Evolutionary conservation across 2,329 filamentous ascomycete genomes (phyloP), one percentile per base, ranked within the genome.

Genomic region (Botrytis hyacinthi): DNA sequence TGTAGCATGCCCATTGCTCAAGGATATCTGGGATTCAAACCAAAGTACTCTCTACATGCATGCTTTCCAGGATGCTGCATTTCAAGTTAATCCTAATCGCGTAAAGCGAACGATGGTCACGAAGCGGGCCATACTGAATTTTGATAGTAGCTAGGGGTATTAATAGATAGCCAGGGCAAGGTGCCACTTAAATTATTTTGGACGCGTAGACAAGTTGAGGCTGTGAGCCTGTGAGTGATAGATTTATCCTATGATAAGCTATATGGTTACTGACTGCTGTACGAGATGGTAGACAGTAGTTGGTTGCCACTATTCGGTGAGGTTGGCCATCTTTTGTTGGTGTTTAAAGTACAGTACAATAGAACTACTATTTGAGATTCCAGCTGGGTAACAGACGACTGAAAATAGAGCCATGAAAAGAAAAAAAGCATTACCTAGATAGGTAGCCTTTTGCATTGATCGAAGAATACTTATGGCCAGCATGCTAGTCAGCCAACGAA

Each of bases 151-250:
- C 29, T 48, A 37, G 65, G 65, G 65, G 65, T 67, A 67, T 54
- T n/a, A 67, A 66, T 48, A 67, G 65, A 51, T 22, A 51, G 62
- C 42, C 9, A 32, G n/a, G 40, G 40, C 61, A 32, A 44, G 65
- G 44, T 67, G 32, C 44, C 65, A 67, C 65, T 67, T 67, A 51
- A 54, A 67, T 18, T 67, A 40, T 51, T 51, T 29, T 51, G 65
- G 46, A 67, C 65, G 65, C 46, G 65, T 67, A 67, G 40, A 67
- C 44, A 37, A 29, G 32, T 29, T 67, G 65, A 54, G 44, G 65
- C 44, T 67, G 65, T 67, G 46, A 67, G 48, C 48, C 46, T 51
- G 46, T 26, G 22, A 51, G 46, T 54, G 14, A n/a, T 9, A 9
- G 29, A 57, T 29, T 8, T 29, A 57, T 29, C 51, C 51, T 29